Evolutionary conservation across 371 early-diverging fungal species (phyloP).

Genomic region (Actinomortierella wolfii): DNA sequence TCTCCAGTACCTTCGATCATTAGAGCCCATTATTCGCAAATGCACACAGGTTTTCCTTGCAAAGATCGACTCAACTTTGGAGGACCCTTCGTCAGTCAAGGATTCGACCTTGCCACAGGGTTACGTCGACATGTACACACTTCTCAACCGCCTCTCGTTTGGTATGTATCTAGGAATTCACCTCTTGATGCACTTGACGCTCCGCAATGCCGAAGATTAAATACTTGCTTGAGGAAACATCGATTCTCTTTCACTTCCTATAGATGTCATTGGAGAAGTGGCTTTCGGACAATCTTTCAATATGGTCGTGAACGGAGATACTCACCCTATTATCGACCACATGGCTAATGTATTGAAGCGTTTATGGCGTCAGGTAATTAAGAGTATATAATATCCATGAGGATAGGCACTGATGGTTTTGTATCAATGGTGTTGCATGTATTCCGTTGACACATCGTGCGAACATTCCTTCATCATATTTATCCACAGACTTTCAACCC

Average conservation of each 20-base stretch:
- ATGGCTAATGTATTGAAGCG: slow-evolving; percentile 28
- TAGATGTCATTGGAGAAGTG: slow-evolving; percentile 29
- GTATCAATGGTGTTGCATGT: too few relatives aligned
- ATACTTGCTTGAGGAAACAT: too few relatives aligned
- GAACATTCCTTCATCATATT: too few relatives aligned
- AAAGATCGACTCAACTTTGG: slow-evolving; percentile 23
- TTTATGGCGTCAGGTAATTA: too few relatives aligned
- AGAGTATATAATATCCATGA: too few relatives aligned
- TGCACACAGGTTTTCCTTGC: slow-evolving; percentile 17
- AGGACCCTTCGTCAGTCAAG: slow-evolving; percentile 17
- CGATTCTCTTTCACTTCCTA: too few relatives aligned
- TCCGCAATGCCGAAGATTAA: too few relatives aligned
- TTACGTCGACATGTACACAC: slow-evolving; percentile 24
- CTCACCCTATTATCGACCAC: slow-evolving; percentile 20
- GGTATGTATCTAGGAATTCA: too few relatives aligned
- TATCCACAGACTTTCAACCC: slow-evolving; percentile 36
- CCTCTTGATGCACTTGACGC: too few relatives aligned
- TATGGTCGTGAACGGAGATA: slow-evolving; percentile 21
- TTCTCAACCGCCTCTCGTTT: slow-evolving; percentile 33
- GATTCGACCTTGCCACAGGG: slow-evolving; percentile 12
- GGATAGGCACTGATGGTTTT: too few relatives aligned
- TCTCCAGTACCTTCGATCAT: slow-evolving; percentile 24
- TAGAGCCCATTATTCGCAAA: slow-evolving; percentile 31
- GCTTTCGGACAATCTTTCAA: slow-evolving; percentile 32
- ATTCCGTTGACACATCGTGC: too few relatives aligned